phyloP scores from a whole-genome alignment of 1,139 yeast genomes.

The Eremothecium cymbalariae region DNA sequence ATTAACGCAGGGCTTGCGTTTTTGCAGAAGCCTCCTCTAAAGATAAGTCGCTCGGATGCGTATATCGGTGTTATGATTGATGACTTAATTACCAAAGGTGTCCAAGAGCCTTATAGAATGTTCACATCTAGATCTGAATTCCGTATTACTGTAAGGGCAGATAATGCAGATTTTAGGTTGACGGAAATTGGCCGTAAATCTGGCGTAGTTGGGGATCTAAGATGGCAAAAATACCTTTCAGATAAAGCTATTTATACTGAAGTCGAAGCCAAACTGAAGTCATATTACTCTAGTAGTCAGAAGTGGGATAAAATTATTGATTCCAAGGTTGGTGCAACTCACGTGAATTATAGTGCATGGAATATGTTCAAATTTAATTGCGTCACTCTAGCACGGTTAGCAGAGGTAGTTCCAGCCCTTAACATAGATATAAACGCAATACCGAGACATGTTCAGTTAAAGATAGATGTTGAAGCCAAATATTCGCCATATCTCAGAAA shows the following conservation, averaged over 20 bases:
- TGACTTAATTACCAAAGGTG: slow-evolving; percentile 91
- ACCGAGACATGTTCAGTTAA: slow-evolving; percentile 48
- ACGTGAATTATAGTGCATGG: slow-evolving; percentile 46
- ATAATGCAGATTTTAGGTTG: slow-evolving; percentile 83
- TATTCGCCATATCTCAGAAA: slow-evolving; percentile 74
- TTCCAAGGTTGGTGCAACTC: slow-evolving; percentile 35
- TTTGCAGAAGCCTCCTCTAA: slow-evolving; percentile 39
- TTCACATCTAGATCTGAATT: slow-evolving; percentile 94
- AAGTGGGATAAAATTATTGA: slow-evolving; percentile 49
- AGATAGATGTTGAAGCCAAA: slow-evolving; percentile 69
- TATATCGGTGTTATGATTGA: slow-evolving; percentile 89
- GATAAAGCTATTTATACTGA: slow-evolving; percentile 44
- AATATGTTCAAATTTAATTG: slow-evolving; percentile 45
- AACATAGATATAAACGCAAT: slow-evolving; percentile 27
- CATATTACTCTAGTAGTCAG: slow-evolving; percentile 43
- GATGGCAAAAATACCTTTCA: slow-evolving; percentile 44
- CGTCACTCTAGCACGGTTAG: slow-evolving; percentile 32
- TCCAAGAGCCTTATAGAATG: slow-evolving; percentile 96
- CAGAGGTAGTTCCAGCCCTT: slow-evolving; percentile 32
- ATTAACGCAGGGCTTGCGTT: slow-evolving; percentile 60
- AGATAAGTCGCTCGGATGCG: slow-evolving; percentile 69
- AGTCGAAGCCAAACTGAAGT: slow-evolving; percentile 41
- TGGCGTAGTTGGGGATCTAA: slow-evolving; percentile 58
- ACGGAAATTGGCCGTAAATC: slow-evolving; percentile 58
- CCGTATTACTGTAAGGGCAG: slow-evolving; percentile 80